Base-by-base conservation (phyloP, 2,329 filamentous ascomycete genomes). In the Alternaria sp. region DNA sequence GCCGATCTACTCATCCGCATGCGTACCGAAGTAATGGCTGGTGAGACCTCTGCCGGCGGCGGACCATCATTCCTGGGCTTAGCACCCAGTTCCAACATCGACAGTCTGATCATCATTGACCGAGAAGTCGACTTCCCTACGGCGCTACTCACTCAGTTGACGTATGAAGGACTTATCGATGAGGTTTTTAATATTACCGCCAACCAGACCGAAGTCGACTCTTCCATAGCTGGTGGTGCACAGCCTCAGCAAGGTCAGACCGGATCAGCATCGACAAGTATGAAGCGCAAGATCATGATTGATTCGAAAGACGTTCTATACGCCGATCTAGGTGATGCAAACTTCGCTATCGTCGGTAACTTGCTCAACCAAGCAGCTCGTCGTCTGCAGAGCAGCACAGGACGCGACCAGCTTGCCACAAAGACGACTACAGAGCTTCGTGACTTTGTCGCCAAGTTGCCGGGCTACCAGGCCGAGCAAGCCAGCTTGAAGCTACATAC, bases 71-170 rank as follows among this genome's bases (percentile, higher is more conserved):
- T 83, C 9, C 84, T 90, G 47, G 91, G 91, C 7, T 84, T 97
- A 25, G 90, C 92, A 11, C 95, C 96, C 12, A 98, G 96, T 79
- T 91, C 91, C 11, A 90, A 90, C 7, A 92, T 93, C 51, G 96
- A 99, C 79, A 97, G 91, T 75, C 84, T 97, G 63, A 94, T 99
- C 73, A 91, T 99, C 64, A 93, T 99, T 59, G 96, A 99, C 79
- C 91, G 96, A 54, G 94, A 97, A 77, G 91, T 97, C 59, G 96
- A 99, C 79, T 93, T 96, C 74, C 93, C 95, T 15, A 97, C 96
- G 1, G 91, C 92, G 0, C 86, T 99, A 15, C 89, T 99, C 57
- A 98, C 95, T 0, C 96, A 99, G 78, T 84, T 99, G 65, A 99
- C 96, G 2, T 99, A 99, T 74, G 95, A 99, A 81, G 96, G 96